These are phyloP conservation scores for Penicillium canescens DNA, from an alignment of 495 filamentous ascomycete genomes.

Conservation along the genomic window DNA sequence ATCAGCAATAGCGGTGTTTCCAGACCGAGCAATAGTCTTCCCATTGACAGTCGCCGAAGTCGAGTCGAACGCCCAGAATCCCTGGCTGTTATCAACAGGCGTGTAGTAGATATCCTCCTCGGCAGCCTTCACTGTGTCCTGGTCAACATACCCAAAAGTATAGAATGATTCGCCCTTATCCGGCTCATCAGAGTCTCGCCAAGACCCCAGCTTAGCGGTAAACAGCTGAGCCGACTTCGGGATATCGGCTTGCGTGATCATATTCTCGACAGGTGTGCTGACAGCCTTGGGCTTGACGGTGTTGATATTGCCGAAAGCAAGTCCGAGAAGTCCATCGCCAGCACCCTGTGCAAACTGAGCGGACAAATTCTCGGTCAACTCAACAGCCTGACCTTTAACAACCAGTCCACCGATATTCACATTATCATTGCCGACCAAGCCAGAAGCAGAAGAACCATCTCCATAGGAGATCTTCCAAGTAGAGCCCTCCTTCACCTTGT, in stretches of 20 bases:
- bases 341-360: slow-evolving; percentile 55
- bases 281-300: slow-evolving; percentile 60
- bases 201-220: slow-evolving; percentile 69
- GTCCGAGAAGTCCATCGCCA: slow-evolving; percentile 74
- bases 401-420: slow-evolving; percentile 67
- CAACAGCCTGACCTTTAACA: slow-evolving; percentile 67
- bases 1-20: slow-evolving; percentile 78
- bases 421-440: slow-evolving; percentile 68
- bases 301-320: slow-evolving; percentile 72
- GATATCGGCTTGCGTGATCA: slow-evolving; percentile 69
- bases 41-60: slow-evolving; percentile 61
- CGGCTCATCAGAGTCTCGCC: slow-evolving; percentile 54
- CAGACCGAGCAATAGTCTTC: slow-evolving; percentile 52
- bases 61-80: slow-evolving; percentile 73
- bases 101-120: slow-evolving; percentile 62
- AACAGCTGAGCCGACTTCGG: slow-evolving; percentile 65
- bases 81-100: slow-evolving; percentile 64
- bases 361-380: slow-evolving; percentile 67
- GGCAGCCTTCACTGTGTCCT: slow-evolving; percentile 57
- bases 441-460: slow-evolving; percentile 70
- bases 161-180: slow-evolving; percentile 68
- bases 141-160: slow-evolving; percentile 77
- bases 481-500: slow-evolving; percentile 46
- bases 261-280: slow-evolving; percentile 73
- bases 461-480: slow-evolving; percentile 75